phyloP scores from a whole-genome alignment of 2,329 filamentous ascomycete genomes.

The Colletotrichum sp. region DNA sequence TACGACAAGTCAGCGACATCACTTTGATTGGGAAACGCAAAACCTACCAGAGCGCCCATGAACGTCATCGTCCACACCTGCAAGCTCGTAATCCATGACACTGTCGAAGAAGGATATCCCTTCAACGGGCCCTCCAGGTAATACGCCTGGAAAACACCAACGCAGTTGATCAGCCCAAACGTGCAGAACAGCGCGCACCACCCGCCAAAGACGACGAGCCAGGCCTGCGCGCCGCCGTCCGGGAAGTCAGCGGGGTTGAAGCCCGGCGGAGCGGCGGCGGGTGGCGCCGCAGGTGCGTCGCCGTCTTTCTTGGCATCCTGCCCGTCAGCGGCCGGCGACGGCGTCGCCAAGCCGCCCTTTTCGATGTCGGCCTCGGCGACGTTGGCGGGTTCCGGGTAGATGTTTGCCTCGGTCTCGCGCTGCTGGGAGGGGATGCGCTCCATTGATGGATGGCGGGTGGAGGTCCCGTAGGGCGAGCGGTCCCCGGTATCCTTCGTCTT shows the following conservation, averaged over 20 bases:
- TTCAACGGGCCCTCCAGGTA: slow-evolving; percentile 54
- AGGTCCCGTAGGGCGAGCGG: slow-evolving; percentile 18
- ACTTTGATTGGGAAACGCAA: slow-evolving; percentile 22
- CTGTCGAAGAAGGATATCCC: slow-evolving; percentile 51
- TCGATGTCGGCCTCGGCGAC: slow-evolving; percentile 37
- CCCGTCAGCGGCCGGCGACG: neutral
- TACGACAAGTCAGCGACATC: slow-evolving; percentile 5
- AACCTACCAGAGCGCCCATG: slow-evolving; percentile 50
- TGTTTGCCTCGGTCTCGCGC: slow-evolving; percentile 37
- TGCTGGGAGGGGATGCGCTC: slow-evolving; percentile 34
- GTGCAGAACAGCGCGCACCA: slow-evolving; percentile 49
- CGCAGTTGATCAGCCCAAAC: slow-evolving; percentile 47
- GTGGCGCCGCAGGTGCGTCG: slow-evolving; percentile 8
- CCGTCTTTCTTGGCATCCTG: slow-evolving; percentile 19
- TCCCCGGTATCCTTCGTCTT: slow-evolving; percentile 5
- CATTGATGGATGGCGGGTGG: slow-evolving; percentile 21
- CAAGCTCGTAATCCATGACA: slow-evolving; percentile 65
- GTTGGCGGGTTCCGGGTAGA: slow-evolving; percentile 32
- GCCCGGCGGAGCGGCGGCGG: neutral
- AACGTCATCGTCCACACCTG: slow-evolving; percentile 54
- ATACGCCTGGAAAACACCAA: slow-evolving; percentile 64
- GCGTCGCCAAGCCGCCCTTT: slow-evolving; percentile 23
- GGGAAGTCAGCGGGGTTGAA: slow-evolving; percentile 57
- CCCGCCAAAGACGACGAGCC: slow-evolving; percentile 57
- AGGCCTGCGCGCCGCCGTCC: slow-evolving; percentile 62